Evolutionary conservation across 768 basidiomycete genomes (phyloP).

Genomic region (Gloeostereum incarnatum): DNA sequence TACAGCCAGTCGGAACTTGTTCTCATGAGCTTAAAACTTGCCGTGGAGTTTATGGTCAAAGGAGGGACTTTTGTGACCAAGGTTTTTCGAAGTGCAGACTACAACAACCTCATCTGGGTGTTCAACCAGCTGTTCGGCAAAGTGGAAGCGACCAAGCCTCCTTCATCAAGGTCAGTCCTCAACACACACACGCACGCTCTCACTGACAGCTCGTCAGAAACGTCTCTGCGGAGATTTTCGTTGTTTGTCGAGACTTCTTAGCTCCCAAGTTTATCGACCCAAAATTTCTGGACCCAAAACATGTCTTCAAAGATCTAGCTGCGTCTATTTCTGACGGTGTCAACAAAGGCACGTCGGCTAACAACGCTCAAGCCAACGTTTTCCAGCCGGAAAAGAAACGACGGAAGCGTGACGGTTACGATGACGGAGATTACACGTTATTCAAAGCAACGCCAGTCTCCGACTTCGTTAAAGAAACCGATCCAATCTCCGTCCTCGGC

Average conservation of each 20-base stretch:
- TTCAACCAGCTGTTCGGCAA: slow-evolving; percentile 93
- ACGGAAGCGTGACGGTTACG: slow-evolving; percentile 88
- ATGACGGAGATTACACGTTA: slow-evolving; percentile 86
- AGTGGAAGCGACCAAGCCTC: slow-evolving; percentile 98
- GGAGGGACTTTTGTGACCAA: slow-evolving; percentile 97
- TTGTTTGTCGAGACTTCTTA: slow-evolving; percentile 91
- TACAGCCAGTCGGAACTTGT: slow-evolving; percentile 96
- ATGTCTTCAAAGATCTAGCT: slow-evolving; percentile 91
- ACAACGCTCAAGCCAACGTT: slow-evolving; percentile 79
- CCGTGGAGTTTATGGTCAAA: slow-evolving; percentile 88
- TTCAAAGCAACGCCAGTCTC: slow-evolving; percentile 65
- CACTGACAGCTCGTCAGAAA: slow-evolving; percentile 45
- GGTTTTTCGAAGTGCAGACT: slow-evolving; percentile 96
- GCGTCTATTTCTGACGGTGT: slow-evolving; percentile 30
- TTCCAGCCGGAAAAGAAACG: slow-evolving; percentile 98
- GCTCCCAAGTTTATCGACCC: slow-evolving; percentile 96
- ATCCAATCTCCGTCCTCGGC: slow-evolving; percentile 77
- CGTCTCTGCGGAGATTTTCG: slow-evolving; percentile 99
- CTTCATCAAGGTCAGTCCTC: slow-evolving; percentile 73
- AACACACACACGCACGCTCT: slow-evolving; percentile 1
- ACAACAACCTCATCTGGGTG: slow-evolving; percentile 98
- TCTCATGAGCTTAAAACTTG: slow-evolving; percentile 89
- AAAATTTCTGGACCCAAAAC: slow-evolving; percentile 94
- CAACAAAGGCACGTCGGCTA: slow-evolving; percentile 46
- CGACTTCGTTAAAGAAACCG: slow-evolving; percentile 59